phyloP scores from a whole-genome alignment of 176 grass and related monocot species.

The Hsuehochloa calcarea region DNA sequence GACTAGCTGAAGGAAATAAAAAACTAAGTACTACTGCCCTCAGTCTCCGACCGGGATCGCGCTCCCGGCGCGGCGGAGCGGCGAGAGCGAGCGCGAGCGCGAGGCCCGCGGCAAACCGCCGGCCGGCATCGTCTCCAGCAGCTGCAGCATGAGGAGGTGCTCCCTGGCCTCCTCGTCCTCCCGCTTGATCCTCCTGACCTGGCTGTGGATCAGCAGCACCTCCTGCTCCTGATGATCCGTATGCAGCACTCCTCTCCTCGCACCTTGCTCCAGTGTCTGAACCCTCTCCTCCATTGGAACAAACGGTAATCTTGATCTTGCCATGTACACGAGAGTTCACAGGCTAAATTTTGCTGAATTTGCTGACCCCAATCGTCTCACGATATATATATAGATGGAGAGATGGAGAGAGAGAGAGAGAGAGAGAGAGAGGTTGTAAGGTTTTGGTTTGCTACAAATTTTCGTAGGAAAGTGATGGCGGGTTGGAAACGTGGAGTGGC shows the following conservation, averaged over 20 bases:
- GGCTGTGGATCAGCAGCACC: slow-evolving; percentile 64
- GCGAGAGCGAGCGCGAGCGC: slow-evolving; percentile 50
- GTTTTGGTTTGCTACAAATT: background rate
- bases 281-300: slow-evolving; percentile 32
- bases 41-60: slow-evolving; percentile 31
- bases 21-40: background rate
- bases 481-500: slow-evolving; percentile 43
- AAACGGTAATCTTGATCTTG: slow-evolving; percentile 15
- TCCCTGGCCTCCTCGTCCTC: slow-evolving; percentile 66
- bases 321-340: background rate
- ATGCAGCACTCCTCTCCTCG: background rate
- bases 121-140: slow-evolving; percentile 44
- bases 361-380: background rate
- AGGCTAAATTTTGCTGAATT: background rate
- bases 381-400: slow-evolving; percentile 2
- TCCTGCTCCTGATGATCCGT: background rate
- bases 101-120: slow-evolving; percentile 22
- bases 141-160: slow-evolving; percentile 43
- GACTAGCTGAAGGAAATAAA: background rate
- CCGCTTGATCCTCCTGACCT: slow-evolving; percentile 71
- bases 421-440: background rate
- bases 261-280: background rate
- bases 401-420: background rate
- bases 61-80: slow-evolving; percentile 47
- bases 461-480: slow-evolving; percentile 7